Evolutionary conservation across 306 rosid genomes (phyloP).

Genomic region (Prunus dulcis): DNA sequence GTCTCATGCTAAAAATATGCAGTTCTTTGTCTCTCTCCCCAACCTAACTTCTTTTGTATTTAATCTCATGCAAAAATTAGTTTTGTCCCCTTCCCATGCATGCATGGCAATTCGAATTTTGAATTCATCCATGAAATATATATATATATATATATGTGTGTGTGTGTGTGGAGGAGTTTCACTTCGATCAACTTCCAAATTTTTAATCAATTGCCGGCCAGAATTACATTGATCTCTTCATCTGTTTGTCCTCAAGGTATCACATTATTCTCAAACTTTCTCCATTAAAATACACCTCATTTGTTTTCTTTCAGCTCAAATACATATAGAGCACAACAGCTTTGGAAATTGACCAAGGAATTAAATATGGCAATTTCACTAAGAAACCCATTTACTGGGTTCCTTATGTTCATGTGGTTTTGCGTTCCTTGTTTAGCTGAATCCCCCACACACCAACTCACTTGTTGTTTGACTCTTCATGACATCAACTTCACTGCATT

Average conservation of each 20-base stretch:
- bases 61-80: neutral
- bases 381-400: constrained; percentile 11
- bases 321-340: constrained; percentile 4
- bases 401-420: constrained; percentile 23
- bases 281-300: constrained; percentile 19
- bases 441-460: constrained; percentile 14
- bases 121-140: too few relatives aligned
- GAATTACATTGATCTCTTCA: constrained; percentile 25
- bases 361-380: constrained; percentile 7
- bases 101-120: neutral
- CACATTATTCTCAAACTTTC: constrained; percentile 23
- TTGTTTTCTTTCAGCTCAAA: constrained; percentile 9
- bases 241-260: constrained; percentile 36
- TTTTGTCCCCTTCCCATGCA: neutral
- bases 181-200: constrained; percentile 24
- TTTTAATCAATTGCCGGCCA: constrained; percentile 48
- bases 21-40: neutral
- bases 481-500: constrained; percentile 51
- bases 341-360: constrained; percentile 22
- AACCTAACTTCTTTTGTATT: neutral
- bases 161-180: constrained; percentile 10
- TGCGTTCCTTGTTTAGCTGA: constrained; percentile 26
- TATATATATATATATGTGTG: too few relatives aligned
- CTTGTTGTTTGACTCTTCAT: constrained; percentile 48
- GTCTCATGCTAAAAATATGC: neutral